Base-by-base conservation (phyloP, 2,329 filamentous ascomycete species). In the Penicillium sp. region DNA sequence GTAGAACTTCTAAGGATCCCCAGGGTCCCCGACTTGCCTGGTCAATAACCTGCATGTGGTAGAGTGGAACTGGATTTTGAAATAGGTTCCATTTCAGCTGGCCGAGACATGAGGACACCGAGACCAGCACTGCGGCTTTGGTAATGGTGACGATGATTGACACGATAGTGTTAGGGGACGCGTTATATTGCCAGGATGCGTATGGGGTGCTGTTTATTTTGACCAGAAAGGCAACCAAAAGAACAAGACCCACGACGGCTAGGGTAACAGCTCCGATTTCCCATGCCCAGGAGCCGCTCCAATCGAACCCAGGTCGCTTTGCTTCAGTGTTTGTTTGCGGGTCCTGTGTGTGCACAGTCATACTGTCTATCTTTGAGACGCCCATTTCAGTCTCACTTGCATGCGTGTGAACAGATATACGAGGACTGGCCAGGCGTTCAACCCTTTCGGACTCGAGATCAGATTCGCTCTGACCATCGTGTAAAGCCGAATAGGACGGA, bases 11-110 rank as follows among this genome's bases (percentile, higher is more conserved):
- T 10, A 66, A 27, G 13, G 68, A 49, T 1, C 68, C 69, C 61
- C 61, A 64, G 7, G 67, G 60, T 4, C 69, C 67, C 29, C 66
- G 49, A 19, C 64, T 69, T 7, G 66, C 69, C 38, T 63, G 51
- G 13, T 71, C 69, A 10, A 67, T 57, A 2, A 61, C 43, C 40
- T 70, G 60, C 13, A 69, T 45, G 11, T 69, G 42, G 1, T 58
- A 55, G 2, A 70, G 56, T 14, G 59, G 56, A 1, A 48, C 41
- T 4, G 58, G 54, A 9, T 42, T 34, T 39, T 51, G 42, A 8
- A 57, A 56, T 27, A 56, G 61, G 11, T 61, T 60, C 67, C 66
- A 71, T 48, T 71, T 70, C 4, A 71, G 55, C 47, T 70, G 65
- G 36, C 67, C 57, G 14, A 70, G 56, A 47, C 66, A 67, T n/a